Evolutionary conservation across 169 alveolate genomes (phyloP).

Genomic region (Eimeria tenella): DNA sequence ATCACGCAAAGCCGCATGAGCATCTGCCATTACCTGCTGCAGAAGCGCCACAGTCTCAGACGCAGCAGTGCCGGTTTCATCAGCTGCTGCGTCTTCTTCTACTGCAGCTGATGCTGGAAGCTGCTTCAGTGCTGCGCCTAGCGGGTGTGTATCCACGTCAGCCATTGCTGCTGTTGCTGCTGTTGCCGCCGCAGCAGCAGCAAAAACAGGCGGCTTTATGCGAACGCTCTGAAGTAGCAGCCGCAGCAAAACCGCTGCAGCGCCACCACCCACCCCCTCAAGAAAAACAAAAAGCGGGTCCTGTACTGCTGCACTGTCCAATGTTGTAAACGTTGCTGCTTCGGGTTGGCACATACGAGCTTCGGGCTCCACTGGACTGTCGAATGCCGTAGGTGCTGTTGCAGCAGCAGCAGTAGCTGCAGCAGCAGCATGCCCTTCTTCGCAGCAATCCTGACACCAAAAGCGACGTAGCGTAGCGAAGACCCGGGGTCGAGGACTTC

Average conservation of each 20-base stretch:
- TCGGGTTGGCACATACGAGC: not conserved
- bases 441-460: slow-evolving; percentile 72
- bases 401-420: slow-evolving; percentile 38
- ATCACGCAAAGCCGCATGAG: slow-evolving; percentile 16
- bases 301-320: slow-evolving; percentile 42
- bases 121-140: slow-evolving; percentile 16
- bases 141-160: slow-evolving; percentile 25
- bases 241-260: slow-evolving; percentile 49
- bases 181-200: slow-evolving; percentile 21
- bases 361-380: not conserved
- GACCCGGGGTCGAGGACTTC: slow-evolving; percentile 15
- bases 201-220: slow-evolving; percentile 31
- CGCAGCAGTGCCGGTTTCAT: slow-evolving; percentile 22
- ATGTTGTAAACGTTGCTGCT: slow-evolving; percentile 19
- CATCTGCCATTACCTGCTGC: slow-evolving; percentile 46
- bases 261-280: slow-evolving; percentile 72
- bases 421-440: slow-evolving; percentile 39
- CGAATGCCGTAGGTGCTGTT: not conserved
- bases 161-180: slow-evolving; percentile 46
- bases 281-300: slow-evolving; percentile 62
- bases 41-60: slow-evolving; percentile 20
- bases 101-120: slow-evolving; percentile 38
- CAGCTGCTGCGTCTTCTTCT: slow-evolving; percentile 31
- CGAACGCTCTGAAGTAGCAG: slow-evolving; percentile 73
- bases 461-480: slow-evolving; percentile 58